phyloP scores from a whole-genome alignment of 2,329 filamentous ascomycete species.

The Ophiostoma novo-ulmi region DNA sequence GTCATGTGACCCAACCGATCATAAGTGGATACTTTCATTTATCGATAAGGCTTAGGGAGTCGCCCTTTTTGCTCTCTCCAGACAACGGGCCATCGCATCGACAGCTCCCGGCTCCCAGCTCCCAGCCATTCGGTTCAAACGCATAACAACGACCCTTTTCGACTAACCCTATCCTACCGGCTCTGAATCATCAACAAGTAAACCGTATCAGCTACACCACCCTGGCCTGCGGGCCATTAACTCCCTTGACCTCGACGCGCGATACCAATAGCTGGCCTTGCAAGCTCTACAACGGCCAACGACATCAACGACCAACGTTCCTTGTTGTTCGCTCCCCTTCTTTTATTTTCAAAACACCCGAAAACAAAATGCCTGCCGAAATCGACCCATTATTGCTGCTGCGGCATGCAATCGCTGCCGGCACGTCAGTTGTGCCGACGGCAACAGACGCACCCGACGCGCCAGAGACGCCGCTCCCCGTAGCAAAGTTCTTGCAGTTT shows the following conservation, averaged over 20 bases:
- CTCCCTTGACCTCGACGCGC: constrained; percentile 3
- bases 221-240: constrained; percentile 24
- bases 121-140: not conserved
- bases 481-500: constrained; percentile 77
- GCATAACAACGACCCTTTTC: not conserved
- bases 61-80: constrained; percentile 8
- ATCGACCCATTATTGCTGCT: constrained; percentile 74
- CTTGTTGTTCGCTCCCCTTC: not conserved
- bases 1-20: not conserved
- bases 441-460: constrained; percentile 61
- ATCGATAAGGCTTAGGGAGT: not conserved
- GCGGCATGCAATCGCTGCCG: constrained; percentile 72
- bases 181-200: not conserved
- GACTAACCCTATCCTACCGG: not conserved
- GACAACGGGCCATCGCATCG: not conserved
- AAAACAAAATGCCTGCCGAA: constrained; percentile 15
- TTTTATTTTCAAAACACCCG: not conserved
- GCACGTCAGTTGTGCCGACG: constrained; percentile 65
- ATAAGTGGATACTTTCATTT: not conserved
- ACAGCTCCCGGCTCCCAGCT: not conserved
- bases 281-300: not conserved
- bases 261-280: constrained; percentile 6
- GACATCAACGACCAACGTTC: not conserved
- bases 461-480: constrained; percentile 60
- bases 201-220: not conserved